Evolutionary conservation across 495 filamentous ascomycete species (phyloP).

Genomic region (Neurospora pannonica): DNA sequence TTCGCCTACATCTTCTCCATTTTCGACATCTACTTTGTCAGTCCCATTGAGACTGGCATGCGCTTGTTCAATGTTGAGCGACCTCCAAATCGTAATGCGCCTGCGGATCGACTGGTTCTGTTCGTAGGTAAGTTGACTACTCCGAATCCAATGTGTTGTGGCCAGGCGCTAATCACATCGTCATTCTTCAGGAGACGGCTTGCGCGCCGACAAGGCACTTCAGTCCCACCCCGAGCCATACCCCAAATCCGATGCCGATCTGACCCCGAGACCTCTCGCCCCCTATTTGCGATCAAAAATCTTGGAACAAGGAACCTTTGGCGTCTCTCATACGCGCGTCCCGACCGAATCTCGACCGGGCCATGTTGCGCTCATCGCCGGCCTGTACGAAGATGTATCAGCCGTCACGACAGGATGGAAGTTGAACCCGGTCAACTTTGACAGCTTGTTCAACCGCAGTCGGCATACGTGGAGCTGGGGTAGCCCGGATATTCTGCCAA

Average conservation of each 20-base stretch:
- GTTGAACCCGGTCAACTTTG: slow-evolving; percentile 95
- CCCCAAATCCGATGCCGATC: slow-evolving; percentile 48
- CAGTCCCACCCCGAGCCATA: slow-evolving; percentile 89
- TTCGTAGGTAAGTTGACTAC: slow-evolving; percentile 64
- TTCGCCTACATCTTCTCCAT: slow-evolving; percentile 92
- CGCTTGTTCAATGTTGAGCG: slow-evolving; percentile 62
- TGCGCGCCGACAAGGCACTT: slow-evolving; percentile 97
- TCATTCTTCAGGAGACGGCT: slow-evolving; percentile 59
- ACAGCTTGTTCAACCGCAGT: slow-evolving; percentile 96
- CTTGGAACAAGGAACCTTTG: slow-evolving; percentile 88
- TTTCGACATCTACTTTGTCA: slow-evolving; percentile 99
- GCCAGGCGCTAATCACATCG: neutral
- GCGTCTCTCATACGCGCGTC: slow-evolving; percentile 94
- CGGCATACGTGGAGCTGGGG: slow-evolving; percentile 99
- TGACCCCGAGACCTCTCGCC: slow-evolving; percentile 64
- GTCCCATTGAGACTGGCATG: slow-evolving; percentile 96
- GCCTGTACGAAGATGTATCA: slow-evolving; percentile 96
- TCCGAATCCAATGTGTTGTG: slow-evolving; percentile 11
- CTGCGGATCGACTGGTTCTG: slow-evolving; percentile 82
- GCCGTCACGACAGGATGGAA: slow-evolving; percentile 98
- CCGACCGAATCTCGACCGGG: slow-evolving; percentile 96
- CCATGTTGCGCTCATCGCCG: slow-evolving; percentile 95
- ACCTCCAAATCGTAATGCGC: slow-evolving; percentile 51
- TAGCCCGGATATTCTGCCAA: slow-evolving; percentile 91
- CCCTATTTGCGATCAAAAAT: slow-evolving; percentile 88